Evolutionary conservation across 164 flowering plant species (phyloP), one percentile per base, ranked within the genome.

Genomic region (Protea cynaroides): DNA sequence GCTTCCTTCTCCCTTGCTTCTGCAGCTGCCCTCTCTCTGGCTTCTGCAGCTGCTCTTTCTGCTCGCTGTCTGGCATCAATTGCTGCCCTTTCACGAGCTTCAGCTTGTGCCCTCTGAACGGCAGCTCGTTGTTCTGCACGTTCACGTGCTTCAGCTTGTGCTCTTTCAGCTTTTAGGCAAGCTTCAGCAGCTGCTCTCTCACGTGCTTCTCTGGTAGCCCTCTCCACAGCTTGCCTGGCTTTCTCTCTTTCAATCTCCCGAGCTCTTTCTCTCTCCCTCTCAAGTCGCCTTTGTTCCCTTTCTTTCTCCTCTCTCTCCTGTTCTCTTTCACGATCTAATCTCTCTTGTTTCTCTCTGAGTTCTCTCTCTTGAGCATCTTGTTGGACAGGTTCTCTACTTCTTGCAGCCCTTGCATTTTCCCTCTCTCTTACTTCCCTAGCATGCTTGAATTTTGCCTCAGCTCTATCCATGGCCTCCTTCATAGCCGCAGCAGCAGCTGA

Each of bases 41-140:
- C 95, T 75, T 90, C 97, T 62, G 88, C 80, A 74, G 90, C 90
- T 71, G 82, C 96, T 74, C 66, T 88, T 68, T 87, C 92, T 43
- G 90, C 97, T 71, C 89, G 80, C 62, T 83, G 89, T 69, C 71
- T 81, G 29, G 98, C 96, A 22, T 86, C 97, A 18, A 80, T 82
- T 22, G 93, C 90, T 51, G 92, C 94, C 64, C 96, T 84, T 76
- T 88, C 94, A 71, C 94, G 96, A 43, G 92, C 96, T 76, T 94
- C 97, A 68, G 89, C 81, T 69, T 86, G 92, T 44, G 85, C 96
- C 71, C 88, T 88, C 74, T 90, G 92, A 66, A 94, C 98, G 23
- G 99, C 99, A 71, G 84, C 86, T 70, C 86, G 79, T 71, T 82
- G 79, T 71, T 82, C 96, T 12, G 96, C 92, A 63, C 90, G 89